Conservation (phyloP, 2,329 filamentous ascomycete genomes). For the Calonectria henricotiae region DNA sequence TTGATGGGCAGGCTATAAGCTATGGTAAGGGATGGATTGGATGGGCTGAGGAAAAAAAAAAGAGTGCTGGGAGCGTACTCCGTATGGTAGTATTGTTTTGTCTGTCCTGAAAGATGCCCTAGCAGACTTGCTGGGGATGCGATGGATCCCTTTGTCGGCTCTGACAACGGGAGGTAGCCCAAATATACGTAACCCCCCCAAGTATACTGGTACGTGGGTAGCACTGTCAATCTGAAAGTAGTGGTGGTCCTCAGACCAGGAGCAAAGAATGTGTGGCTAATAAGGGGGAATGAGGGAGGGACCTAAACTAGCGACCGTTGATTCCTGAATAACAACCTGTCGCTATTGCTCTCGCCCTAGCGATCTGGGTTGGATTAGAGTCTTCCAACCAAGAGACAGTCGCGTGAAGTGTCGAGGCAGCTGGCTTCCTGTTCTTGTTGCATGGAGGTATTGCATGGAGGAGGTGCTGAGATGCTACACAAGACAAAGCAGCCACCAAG, state of each 20-base stretch:
- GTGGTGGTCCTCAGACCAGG: constrained; percentile 24
- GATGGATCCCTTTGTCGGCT: constrained; percentile 32
- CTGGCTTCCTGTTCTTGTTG: neutral
- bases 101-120: constrained; percentile 20
- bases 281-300: constrained; percentile 34
- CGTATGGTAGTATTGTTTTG: neutral
- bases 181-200: constrained; percentile 15
- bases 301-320: constrained; percentile 49
- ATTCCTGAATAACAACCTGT: constrained; percentile 35
- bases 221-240: constrained; percentile 27
- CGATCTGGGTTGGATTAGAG: constrained; percentile 1
- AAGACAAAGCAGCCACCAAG: constrained; percentile 11
- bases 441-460: neutral
- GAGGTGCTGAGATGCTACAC: neutral
- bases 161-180: constrained; percentile 37
- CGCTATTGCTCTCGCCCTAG: constrained; percentile 23
- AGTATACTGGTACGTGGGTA: constrained; percentile 11
- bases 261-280: constrained; percentile 36
- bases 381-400: constrained; percentile 8
- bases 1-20: constrained; percentile 34
- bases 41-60: constrained; percentile 2
- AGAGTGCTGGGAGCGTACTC: constrained; percentile 6
- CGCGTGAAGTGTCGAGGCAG: neutral
- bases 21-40: constrained; percentile 22
- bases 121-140: constrained; percentile 7